Base-by-base conservation (phyloP, 2,329 filamentous ascomycete species). In the Scedosporium dehoogii region DNA sequence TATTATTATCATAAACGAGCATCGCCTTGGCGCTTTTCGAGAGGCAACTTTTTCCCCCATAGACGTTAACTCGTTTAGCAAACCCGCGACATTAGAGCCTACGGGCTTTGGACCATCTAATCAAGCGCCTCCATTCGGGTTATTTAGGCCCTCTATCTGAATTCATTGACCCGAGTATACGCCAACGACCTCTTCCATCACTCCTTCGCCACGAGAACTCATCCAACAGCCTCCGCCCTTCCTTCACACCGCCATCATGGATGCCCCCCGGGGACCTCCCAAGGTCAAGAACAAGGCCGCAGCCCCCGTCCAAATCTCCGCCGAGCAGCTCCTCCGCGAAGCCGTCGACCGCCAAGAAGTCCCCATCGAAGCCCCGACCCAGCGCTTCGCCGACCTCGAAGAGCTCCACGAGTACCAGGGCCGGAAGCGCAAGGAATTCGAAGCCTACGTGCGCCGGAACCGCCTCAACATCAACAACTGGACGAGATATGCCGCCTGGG, bases 281-380 rank as follows among this genome's bases (percentile, higher is more conserved):
- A 83, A 92, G 84, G 94, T 99, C 81, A 97, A 97, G 77, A 97
- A 99, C 82, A 99, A 99, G 88, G 91, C 90, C 67, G 84, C 94
- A 1, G 93, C 93, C 78, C 91, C 89, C 48, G 81, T 90, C 63
- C 88, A 97, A 78, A 96, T 99, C 73, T 96, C 90, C 67, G 94
- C 94, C 68, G 94, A 99, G 77, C 94, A 99, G 79, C 88, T 99
- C 66, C 87, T 99, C 53, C 90, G 94, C 69, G 94, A 99, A 80
- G 94, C 94, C 66, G 94, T 97, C 67, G 94, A 99, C 76, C 87
- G 94, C 65, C 94, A 97, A 77, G 94, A 99, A 77, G 86, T 88
- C 41, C 85, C 85, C 48, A 79, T 97, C 61, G 89, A 96, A 75
- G 91, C 91, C 59, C 94, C 94, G 1, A 96, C 92, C 16, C 92